Evolutionary conservation across 176 grass and related monocot species (phyloP).

Genomic region (Cocos nucifera): DNA sequence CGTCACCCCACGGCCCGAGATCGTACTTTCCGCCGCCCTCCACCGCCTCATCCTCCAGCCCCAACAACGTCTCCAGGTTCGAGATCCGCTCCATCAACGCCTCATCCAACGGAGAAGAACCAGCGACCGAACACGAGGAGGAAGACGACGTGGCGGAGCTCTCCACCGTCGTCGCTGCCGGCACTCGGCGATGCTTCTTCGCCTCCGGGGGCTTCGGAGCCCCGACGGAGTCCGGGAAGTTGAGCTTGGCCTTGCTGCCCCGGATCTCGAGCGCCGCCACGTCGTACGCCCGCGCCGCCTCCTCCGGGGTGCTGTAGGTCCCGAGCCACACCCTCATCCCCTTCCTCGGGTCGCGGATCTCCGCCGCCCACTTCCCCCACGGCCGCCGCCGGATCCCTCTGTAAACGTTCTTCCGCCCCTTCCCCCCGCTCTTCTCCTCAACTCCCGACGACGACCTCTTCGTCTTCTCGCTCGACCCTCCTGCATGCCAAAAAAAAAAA

Average conservation of each 20-base stretch:
- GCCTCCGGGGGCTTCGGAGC: too few species aligned
- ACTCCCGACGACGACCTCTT: too few species aligned
- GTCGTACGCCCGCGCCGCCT: conserved; percentile 14
- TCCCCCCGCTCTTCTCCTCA: not conserved
- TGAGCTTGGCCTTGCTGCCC: conserved; percentile 6
- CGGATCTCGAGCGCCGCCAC: conserved; percentile 6
- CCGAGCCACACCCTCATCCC: conserved; percentile 7
- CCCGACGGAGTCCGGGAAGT: not conserved
- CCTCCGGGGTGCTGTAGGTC: conserved; percentile 8
- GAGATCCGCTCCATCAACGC: conserved; percentile 3
- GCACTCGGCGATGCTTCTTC: conserved; percentile 4
- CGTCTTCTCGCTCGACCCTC: too few species aligned
- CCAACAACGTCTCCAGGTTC: not conserved
- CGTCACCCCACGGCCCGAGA: not conserved
- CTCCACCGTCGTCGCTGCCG: conserved; percentile 15
- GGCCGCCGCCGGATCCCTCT: conserved; percentile 8
- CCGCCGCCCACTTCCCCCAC: conserved; percentile 9
- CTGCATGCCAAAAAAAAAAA: too few species aligned
- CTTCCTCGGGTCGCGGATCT: conserved; percentile 13
- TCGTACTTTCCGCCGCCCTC: not conserved
- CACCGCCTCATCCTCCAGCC: not conserved
- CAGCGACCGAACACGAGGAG: too few species aligned
- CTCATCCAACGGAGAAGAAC: not conserved
- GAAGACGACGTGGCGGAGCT: not conserved
- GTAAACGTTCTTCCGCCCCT: not conserved